phyloP scores from a whole-genome alignment of 2,329 filamentous ascomycete genomes.

The Fusarium sp. region DNA sequence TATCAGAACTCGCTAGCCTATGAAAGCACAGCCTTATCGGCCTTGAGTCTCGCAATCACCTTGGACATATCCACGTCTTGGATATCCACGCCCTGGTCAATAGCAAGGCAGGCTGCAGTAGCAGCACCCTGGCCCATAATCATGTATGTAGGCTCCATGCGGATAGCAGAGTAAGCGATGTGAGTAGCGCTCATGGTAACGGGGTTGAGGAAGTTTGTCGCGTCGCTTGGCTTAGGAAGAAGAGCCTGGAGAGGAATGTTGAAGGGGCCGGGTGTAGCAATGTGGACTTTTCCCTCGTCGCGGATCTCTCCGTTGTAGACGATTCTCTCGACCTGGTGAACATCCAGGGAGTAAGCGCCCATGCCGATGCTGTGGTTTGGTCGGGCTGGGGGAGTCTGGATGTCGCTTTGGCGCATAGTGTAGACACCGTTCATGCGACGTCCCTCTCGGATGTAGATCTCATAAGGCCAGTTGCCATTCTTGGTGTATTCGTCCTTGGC shows the following conservation, averaged over 20 bases:
- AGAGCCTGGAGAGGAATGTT: slow-evolving; percentile 27
- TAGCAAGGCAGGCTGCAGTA: slow-evolving; percentile 31
- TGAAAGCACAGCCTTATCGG: slow-evolving; percentile 30
- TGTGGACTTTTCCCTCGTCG: slow-evolving; percentile 34
- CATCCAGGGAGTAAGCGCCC: slow-evolving; percentile 29
- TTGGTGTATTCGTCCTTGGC: slow-evolving; percentile 32
- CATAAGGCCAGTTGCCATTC: slow-evolving; percentile 34
- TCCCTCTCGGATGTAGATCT: slow-evolving; percentile 35
- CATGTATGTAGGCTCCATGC: slow-evolving; percentile 39
- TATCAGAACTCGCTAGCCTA: slow-evolving; percentile 15
- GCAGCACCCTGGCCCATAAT: slow-evolving; percentile 34
- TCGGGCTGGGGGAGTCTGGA: slow-evolving; percentile 16
- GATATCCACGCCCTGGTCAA: slow-evolving; percentile 30
- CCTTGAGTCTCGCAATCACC: slow-evolving; percentile 23
- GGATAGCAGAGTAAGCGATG: slow-evolving; percentile 30
- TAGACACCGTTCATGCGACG: slow-evolving; percentile 32
- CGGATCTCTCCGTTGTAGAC: slow-evolving; percentile 17
- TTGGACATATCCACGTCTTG: slow-evolving; percentile 26
- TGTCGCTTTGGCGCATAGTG: slow-evolving; percentile 32
- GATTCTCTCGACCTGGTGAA: slow-evolving; percentile 34
- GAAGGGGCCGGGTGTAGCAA: slow-evolving; percentile 22
- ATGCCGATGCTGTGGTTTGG: slow-evolving; percentile 15
- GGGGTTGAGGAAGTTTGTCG: slow-evolving; percentile 33
- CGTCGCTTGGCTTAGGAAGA: slow-evolving; percentile 16
- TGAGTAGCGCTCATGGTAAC: slow-evolving; percentile 33